These are phyloP conservation scores for Xerocomellus intermedius DNA, from an alignment of 768 basidiomycete species.

Conservation along the genomic window DNA sequence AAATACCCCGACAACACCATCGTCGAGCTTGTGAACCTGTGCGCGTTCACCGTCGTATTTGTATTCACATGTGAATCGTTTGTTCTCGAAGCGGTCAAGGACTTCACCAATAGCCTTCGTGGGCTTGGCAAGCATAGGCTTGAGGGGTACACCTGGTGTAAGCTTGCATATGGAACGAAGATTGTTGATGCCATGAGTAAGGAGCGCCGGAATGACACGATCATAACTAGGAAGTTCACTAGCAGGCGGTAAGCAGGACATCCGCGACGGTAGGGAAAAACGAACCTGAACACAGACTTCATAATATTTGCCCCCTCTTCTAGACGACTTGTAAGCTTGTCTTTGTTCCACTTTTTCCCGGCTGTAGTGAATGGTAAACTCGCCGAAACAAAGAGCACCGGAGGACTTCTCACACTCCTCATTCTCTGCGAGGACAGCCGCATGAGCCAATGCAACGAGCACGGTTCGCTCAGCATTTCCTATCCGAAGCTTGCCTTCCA, in stretches of 20 bases:
- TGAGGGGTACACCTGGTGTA: constrained; percentile 93
- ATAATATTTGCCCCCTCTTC: constrained; percentile 76
- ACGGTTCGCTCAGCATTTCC: constrained; percentile 96
- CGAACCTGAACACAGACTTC: constrained; percentile 91
- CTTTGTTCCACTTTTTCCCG: constrained; percentile 70
- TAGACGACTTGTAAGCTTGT: constrained; percentile 67
- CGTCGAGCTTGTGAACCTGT: constrained; percentile 83
- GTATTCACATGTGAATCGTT: constrained; percentile 97
- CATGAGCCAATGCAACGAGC: constrained; percentile 92
- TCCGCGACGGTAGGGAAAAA: neutral
- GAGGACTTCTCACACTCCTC: constrained; percentile 48
- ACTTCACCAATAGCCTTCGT: constrained; percentile 99
- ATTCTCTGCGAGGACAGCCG: constrained; percentile 78
- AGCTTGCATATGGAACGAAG: constrained; percentile 80
- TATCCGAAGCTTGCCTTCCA: constrained; percentile 96
- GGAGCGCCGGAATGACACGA: constrained; percentile 83
- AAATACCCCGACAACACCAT: constrained; percentile 88
- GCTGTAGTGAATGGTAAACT: constrained; percentile 38
- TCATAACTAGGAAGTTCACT: constrained; percentile 96
- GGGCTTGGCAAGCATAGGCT: constrained; percentile 99
- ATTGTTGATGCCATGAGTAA: constrained; percentile 71
- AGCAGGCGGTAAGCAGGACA: constrained; percentile 1
- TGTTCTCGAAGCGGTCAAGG: constrained; percentile 92
- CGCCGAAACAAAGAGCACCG: neutral
- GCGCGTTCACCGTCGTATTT: constrained; percentile 99